Percentiles rank a stretch among this genome's conserved stretches.
Conservation (phyloP, 2,329 filamentous ascomycete genomes). For the Cordyceps farinosa region DNA sequence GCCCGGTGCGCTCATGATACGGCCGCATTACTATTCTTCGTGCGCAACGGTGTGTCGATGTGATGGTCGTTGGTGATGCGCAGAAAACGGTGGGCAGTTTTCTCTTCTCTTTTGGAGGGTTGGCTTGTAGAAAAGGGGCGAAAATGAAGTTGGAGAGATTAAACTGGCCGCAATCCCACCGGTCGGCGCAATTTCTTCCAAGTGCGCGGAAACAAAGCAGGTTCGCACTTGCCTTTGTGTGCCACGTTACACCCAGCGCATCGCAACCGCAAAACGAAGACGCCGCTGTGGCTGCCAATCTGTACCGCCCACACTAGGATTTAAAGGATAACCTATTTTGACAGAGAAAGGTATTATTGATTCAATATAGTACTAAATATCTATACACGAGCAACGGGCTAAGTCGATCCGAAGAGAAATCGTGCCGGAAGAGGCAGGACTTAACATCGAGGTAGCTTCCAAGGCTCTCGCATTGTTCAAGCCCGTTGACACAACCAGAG, state of each 20-base stretch:
- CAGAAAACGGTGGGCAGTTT: background rate
- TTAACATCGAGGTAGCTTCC: conserved; percentile 1
- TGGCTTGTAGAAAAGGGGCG: too few species aligned
- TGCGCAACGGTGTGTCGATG: background rate
- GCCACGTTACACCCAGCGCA: conserved; percentile 1
- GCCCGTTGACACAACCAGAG: conserved; percentile 14
- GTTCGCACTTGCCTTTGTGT: conserved; percentile 3
- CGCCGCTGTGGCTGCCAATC: background rate
- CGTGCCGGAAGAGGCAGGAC: conserved; percentile 6
- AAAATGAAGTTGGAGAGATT: background rate
- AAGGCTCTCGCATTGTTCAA: conserved; percentile 9
- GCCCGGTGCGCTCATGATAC: background rate
- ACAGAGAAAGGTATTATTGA: conserved; percentile 31
- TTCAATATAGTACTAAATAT: conserved; percentile 29
- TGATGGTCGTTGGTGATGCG: background rate
- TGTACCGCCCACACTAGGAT: background rate
- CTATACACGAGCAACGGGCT: conserved; percentile 35
- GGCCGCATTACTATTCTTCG: background rate
- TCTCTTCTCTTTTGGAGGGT: background rate
- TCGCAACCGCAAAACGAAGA: background rate
- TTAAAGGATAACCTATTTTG: background rate
- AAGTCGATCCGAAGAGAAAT: conserved; percentile 25
- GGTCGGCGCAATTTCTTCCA: background rate
- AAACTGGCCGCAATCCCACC: background rate
- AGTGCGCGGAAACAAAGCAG: background rate